These are phyloP conservation scores for Hyaloperonospora brassicae DNA, from an alignment of 352 stramenopile species.

Conservation along the genomic window DNA sequence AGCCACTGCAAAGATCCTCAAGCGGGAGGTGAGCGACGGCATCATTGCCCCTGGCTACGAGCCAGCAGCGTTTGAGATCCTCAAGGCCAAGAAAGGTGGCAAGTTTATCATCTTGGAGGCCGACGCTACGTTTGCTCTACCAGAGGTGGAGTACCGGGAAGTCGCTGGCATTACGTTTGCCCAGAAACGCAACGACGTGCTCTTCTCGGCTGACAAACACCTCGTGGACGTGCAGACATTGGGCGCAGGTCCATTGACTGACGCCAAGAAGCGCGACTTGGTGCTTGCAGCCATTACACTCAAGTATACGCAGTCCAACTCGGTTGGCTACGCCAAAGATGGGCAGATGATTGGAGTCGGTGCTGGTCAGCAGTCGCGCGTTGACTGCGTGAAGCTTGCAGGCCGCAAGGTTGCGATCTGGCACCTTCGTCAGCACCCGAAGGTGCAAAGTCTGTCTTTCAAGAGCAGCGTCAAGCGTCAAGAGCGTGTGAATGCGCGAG, in stretches of 20 bases:
- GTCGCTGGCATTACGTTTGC: constrained; percentile 97
- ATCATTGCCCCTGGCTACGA: constrained; percentile 99
- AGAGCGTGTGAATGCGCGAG: constrained; percentile 98
- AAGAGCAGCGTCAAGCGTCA: constrained; percentile 97
- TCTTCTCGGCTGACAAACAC: constrained; percentile 89
- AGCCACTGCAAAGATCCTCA: constrained; percentile 95
- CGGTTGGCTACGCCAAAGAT: constrained; percentile 97
- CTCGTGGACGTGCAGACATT: constrained; percentile 91
- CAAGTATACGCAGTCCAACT: constrained; percentile 99
- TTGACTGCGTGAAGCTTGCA: constrained; percentile 99
- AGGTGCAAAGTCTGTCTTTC: constrained; percentile 93
- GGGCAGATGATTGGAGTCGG: constrained; percentile 99
- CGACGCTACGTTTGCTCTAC: constrained; percentile 88
- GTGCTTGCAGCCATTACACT: constrained; percentile 98
- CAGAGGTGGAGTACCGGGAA: constrained; percentile 95
- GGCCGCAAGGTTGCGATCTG: constrained; percentile 96
- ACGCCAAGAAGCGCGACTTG: constrained; percentile 93
- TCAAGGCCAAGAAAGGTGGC: constrained; percentile 98
- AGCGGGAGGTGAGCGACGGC: constrained; percentile 98
- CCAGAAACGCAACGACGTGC: constrained; percentile 96
- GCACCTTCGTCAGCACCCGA: constrained; percentile 97
- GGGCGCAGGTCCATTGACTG: constrained; percentile 72
- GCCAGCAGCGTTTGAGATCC: constrained; percentile 94
- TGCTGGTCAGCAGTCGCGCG: constrained; percentile 97
- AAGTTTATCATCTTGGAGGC: constrained; percentile 99